Evolutionary conservation across 148 eudicot species (phyloP), one percentile per base, ranked within the genome.

Genomic region (Bassia scoparia): DNA sequence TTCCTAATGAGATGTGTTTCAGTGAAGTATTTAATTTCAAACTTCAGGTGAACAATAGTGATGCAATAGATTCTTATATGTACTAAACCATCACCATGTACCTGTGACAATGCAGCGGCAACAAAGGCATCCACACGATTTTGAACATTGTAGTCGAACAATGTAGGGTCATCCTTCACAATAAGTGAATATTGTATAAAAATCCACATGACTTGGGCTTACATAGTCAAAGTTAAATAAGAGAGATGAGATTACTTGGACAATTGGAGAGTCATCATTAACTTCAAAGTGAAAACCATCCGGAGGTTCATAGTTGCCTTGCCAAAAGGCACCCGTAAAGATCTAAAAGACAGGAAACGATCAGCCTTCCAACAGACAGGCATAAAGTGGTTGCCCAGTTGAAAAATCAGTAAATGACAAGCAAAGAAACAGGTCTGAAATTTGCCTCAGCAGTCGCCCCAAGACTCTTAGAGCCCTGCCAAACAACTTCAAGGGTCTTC

Each of bases 91-190:
- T 66, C 26, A 16, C 29, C 20, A 62, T 74, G 71, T 82, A 90
- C 99, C 94, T 92, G 97, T 26, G 90, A 61, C 46, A 87, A 24
- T 65, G 99, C 99, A 76, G 89, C 99, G 73, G 89, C 92, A 66
- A 96, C 97, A 79, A 96, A 96, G 82, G 75, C 94, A 73, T 92
- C 71, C 38, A 96, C 96, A 59, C 97, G 92, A 46, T 90, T 89
- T 77, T 87, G 84, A 69, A 96, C 99, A 81, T 96, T 96, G 85
- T 96, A 96, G 83, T 96, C 99, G 71, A 92, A 96, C 85, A 96
- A 81, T 67, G 82, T 73, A 72, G 83, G 77, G 80, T 96, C 81
- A 85, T 96, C 99, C 99, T 96, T 84, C 85, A 87, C 50, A 55
- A 77, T 12, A 80, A 77, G 78, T 41, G 55, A 53, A 62, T 4